Evolutionary conservation across 257 asterid genomes (phyloP).

Genomic region (Capsicum chinense): DNA sequence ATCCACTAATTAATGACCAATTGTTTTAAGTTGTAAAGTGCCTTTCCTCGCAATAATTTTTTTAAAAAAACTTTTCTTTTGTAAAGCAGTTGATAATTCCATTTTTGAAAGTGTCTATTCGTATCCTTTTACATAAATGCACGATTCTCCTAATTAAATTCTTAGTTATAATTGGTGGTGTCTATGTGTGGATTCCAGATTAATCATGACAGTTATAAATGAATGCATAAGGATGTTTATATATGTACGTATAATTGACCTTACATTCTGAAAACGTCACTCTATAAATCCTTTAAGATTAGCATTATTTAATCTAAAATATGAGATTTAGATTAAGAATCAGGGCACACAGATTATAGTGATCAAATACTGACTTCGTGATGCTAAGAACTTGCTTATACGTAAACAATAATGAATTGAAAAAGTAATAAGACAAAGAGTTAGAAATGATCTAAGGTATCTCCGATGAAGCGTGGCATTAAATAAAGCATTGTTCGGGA

Average conservation of each 20-base stretch:
- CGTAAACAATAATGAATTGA: no score
- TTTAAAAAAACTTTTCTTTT: background rate
- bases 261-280: background rate
- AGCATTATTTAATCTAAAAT: background rate
- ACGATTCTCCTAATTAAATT: background rate
- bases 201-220: constrained; percentile 16
- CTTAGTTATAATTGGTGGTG: background rate
- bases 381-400: no score
- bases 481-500: no score
- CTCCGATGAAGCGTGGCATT: no score
- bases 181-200: background rate
- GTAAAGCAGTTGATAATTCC: background rate
- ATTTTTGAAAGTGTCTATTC: background rate
- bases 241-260: background rate
- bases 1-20: background rate
- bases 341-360: no score
- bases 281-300: background rate
- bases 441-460: no score
- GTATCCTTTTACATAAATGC: background rate
- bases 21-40: background rate
- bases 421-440: no score
- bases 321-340: no score
- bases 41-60: background rate
- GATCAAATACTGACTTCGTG: no score
- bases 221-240: background rate